Percentiles rank a stretch among this genome's conserved stretches.
Conservation (phyloP, 2,329 filamentous ascomycete genomes). For the Amphichorda felina region DNA sequence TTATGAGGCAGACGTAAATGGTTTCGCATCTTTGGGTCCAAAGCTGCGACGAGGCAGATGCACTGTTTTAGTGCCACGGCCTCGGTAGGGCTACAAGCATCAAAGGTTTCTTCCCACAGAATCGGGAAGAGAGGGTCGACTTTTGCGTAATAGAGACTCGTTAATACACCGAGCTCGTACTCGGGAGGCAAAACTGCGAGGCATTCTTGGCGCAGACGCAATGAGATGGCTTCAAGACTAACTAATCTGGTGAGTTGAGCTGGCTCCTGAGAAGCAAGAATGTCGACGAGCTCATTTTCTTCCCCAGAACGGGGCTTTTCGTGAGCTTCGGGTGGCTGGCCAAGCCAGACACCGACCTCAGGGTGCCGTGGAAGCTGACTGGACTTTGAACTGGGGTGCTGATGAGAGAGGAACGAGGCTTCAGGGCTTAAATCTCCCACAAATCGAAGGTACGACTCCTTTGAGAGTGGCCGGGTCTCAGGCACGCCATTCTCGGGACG, state of each 20-base stretch:
- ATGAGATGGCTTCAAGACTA: background rate
- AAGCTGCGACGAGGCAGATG: conserved; percentile 9
- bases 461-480: background rate
- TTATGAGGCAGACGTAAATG: conserved; percentile 6
- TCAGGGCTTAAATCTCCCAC: conserved; percentile 11
- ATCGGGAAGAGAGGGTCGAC: conserved; percentile 9
- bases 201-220: conserved; percentile 5
- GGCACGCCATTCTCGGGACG: background rate
- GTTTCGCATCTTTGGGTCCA: conserved; percentile 7
- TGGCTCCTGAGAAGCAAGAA: background rate
- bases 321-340: conserved; percentile 1
- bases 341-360: conserved; percentile 8
- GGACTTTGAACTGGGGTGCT: background rate
- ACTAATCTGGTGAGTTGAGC: background rate
- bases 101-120: conserved; percentile 7
- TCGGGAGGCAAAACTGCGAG: conserved; percentile 5
- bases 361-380: conserved; percentile 4
- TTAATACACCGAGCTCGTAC: conserved; percentile 3
- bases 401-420: conserved; percentile 8
- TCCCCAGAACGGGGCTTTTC: background rate
- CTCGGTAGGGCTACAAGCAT: conserved; percentile 4
- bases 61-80: conserved; percentile 8
- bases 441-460: conserved; percentile 6
- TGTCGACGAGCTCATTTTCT: background rate
- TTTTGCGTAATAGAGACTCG: conserved; percentile 7